Base-by-base conservation (phyloP, 2,329 filamentous ascomycete species). In the Saccharata proteae region DNA sequence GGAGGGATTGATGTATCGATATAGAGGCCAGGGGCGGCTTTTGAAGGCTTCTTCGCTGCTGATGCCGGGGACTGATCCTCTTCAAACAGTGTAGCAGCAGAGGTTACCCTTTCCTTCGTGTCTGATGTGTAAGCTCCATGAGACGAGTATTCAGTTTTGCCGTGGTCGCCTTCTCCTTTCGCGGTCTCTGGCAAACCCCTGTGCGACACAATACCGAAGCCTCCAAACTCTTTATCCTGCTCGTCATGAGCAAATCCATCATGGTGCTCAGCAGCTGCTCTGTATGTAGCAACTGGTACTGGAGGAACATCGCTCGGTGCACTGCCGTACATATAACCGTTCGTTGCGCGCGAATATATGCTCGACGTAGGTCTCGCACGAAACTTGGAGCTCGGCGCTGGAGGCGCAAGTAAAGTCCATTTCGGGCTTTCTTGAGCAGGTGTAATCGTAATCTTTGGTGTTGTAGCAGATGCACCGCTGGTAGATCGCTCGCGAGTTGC, bases 61-160 rank as follows among this genome's bases (percentile, higher is more conserved):
- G 38, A 29, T n/a, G 22, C 15, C 21, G 54, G 51, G 6, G 45
- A 49, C 16, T 69, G 69, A 39, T 81, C 77, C 46, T 82, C 78
- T 45, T 82, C 78, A 40, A 82, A 82, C 2, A 79, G 59, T 0
- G 78, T 82, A 35, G 66, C 71, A 0, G 73, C 71, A 1, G 73
- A 77, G 22, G 58, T 61, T 4, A 58, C 53, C 1, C 55, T n/a
- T n/a, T n/a, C n/a, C n/a, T n/a, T n/a, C n/a, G 5, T 39, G 40
- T 38, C 55, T 61, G 15, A 61, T n/a, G n/a, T n/a, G n/a, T n/a
- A n/a, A n/a, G n/a, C n/a, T n/a, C n/a, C n/a, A n/a, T n/a, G n/a
- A n/a, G n/a, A n/a, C n/a, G n/a, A n/a, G n/a, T n/a, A n/a, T n/a
- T n/a, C n/a, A n/a, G n/a, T n/a, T n/a, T n/a, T n/a, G n/a, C n/a